phyloP scores from a whole-genome alignment of 495 filamentous ascomycete species.

The Penicillium turbatum region DNA sequence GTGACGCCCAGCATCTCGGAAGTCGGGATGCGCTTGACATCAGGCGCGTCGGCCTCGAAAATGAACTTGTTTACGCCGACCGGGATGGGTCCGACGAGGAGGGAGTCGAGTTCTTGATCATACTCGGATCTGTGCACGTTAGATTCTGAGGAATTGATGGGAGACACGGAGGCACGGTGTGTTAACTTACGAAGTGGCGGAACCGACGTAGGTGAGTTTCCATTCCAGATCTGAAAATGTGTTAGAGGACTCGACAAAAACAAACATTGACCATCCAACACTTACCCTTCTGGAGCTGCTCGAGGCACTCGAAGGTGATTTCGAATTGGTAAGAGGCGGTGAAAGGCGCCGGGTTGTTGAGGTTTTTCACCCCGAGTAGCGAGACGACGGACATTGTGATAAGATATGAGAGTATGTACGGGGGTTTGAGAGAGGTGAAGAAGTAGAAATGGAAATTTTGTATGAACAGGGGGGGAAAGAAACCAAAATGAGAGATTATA shows the following conservation, averaged over 20 bases:
- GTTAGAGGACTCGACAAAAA: slow-evolving; percentile 6
- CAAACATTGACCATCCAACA: neutral
- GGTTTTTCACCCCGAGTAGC: slow-evolving; percentile 86
- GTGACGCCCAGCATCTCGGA: slow-evolving; percentile 96
- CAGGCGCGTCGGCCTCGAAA: slow-evolving; percentile 91
- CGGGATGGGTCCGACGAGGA: slow-evolving; percentile 93
- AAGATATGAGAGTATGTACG: slow-evolving; percentile 19
- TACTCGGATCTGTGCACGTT: slow-evolving; percentile 68
- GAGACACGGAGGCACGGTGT: neutral
- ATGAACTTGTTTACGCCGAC: slow-evolving; percentile 98
- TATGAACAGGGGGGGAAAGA: slow-evolving; percentile 68
- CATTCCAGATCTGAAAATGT: slow-evolving; percentile 78
- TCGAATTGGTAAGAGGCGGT: slow-evolving; percentile 88
- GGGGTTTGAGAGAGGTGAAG: slow-evolving; percentile 7
- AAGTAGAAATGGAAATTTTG: slow-evolving; percentile 54
- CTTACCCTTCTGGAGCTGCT: slow-evolving; percentile 83
- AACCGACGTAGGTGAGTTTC: slow-evolving; percentile 98
- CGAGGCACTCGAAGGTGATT: slow-evolving; percentile 97
- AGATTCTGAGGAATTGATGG: slow-evolving; percentile 13
- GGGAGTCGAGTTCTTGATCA: slow-evolving; percentile 95
- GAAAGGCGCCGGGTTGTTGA: slow-evolving; percentile 95
- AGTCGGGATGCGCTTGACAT: slow-evolving; percentile 81
- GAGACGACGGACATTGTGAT: slow-evolving; percentile 91
- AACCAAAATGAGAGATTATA: slow-evolving; percentile 5
- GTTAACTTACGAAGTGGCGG: slow-evolving; percentile 79